Conservation (phyloP, 352 stramenopile genomes). For the Globisporangium carolinianum region DNA sequence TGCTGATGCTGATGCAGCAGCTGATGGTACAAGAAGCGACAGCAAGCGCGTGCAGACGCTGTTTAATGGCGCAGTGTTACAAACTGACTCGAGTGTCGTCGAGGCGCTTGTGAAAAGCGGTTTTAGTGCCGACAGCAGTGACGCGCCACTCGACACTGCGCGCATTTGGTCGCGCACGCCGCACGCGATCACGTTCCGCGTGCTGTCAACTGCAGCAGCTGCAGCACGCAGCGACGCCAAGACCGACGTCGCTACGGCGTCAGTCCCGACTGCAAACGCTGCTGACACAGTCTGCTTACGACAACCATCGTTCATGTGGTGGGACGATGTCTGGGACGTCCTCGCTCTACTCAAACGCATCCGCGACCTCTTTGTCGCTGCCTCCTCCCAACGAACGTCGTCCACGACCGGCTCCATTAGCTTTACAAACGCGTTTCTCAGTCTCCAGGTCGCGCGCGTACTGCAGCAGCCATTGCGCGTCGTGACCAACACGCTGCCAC, state of each 20-base stretch:
- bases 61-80: conserved; percentile 28
- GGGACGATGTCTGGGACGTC: conserved; percentile 61
- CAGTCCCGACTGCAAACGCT: background rate
- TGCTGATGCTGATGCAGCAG: background rate
- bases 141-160: conserved; percentile 6
- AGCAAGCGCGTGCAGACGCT: conserved; percentile 34
- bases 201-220: background rate
- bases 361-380: too few relatives aligned
- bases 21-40: conserved; percentile 17
- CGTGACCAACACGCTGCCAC: conserved; percentile 49
- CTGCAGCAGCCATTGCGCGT: conserved; percentile 57
- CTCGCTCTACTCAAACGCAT: conserved; percentile 40
- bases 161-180: conserved; percentile 35
- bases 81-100: conserved; percentile 44
- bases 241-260: background rate
- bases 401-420: too few relatives aligned
- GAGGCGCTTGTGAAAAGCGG: conserved; percentile 57
- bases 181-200: conserved; percentile 60
- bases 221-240: background rate
- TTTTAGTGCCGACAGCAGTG: conserved; percentile 1
- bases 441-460: conserved; percentile 47
- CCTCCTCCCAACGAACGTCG: too few relatives aligned
- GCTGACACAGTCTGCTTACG: background rate
- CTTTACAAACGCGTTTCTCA: conserved; percentile 58
- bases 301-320: conserved; percentile 17